Evolutionary conservation across 768 basidiomycete species (phyloP), one percentile per base, ranked within the genome.

Genomic region (Suillus lakei): DNA sequence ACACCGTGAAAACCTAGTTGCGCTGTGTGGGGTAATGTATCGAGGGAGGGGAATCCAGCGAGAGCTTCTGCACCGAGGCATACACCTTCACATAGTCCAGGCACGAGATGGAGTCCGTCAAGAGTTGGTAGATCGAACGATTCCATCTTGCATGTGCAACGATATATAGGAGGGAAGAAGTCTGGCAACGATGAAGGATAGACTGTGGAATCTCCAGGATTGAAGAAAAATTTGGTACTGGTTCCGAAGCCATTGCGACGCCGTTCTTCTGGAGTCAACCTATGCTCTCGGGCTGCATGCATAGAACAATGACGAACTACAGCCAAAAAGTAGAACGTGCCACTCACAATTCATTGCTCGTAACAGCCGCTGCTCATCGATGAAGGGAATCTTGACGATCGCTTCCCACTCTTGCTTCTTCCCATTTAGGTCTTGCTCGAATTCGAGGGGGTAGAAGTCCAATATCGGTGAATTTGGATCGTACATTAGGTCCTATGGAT

Each of bases 341-440:
- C 13, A 80, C 89, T 71, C 75, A 93, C 94, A 78, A 38, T 82
- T 79, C 97, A 99, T 98, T 4, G 96, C 93, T 38, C 81, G 81
- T 38, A 98, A 79, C 26, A 99, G 75, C 60, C 94, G 83, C 13
- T 79, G 70, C 75, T 96, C 88, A 54, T 98, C 90, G 66, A 99
- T 98, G 77, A 99, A 99, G 0, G 98, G 98, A 69, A 99, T 98
- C 80, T 99, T 99, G 62, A 99, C 95, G 60, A 99, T 88, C 0
- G 98, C 97, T 76, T 99, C 98, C 98, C 98, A 99, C 30, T 98
- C 97, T 70, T 92, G 90, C 76, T 96, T 99, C 85, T 99, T 99
- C 38, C 98, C 98, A 70, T 99, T 99, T 73, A 98, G 78, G 79
- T 99, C 98, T 68, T 86, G 88, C 68, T 94, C 95, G 69, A 99